phyloP scores from a whole-genome alignment of 345 rosid genomes.

The Gossypium arboreum region DNA sequence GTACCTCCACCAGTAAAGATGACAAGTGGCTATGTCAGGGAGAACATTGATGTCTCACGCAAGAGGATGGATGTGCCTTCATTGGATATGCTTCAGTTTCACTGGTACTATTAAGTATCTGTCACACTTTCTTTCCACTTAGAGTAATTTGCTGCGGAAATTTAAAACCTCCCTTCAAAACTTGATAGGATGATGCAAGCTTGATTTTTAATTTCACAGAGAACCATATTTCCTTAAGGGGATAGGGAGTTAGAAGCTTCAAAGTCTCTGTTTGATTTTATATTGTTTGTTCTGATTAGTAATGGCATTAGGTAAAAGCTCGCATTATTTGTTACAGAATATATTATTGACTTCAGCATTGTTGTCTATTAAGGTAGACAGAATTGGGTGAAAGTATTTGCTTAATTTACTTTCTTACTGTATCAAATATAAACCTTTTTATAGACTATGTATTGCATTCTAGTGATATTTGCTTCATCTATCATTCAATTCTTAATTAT shows the following conservation, averaged over 20 bases:
- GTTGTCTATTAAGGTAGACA: neutral
- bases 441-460: neutral
- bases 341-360: neutral
- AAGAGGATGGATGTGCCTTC: constrained; percentile 93
- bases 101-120: constrained; percentile 48
- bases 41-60: constrained; percentile 64
- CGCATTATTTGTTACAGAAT: neutral
- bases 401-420: neutral
- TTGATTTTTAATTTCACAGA: neutral
- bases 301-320: neutral
- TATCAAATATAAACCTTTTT: neutral
- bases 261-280: neutral
- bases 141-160: neutral
- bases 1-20: constrained; percentile 96
- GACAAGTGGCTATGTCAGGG: constrained; percentile 69
- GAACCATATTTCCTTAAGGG: neutral
- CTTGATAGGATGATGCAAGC: neutral
- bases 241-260: neutral
- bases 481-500: neutral
- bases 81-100: constrained; percentile 98
- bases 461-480: neutral
- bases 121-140: neutral
- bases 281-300: neutral
- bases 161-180: neutral
- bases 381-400: neutral